Evolutionary conservation across 2,329 filamentous ascomycete species (phyloP), one percentile per base, ranked within the genome.

Genomic region (Tolypocladium pustulatum): DNA sequence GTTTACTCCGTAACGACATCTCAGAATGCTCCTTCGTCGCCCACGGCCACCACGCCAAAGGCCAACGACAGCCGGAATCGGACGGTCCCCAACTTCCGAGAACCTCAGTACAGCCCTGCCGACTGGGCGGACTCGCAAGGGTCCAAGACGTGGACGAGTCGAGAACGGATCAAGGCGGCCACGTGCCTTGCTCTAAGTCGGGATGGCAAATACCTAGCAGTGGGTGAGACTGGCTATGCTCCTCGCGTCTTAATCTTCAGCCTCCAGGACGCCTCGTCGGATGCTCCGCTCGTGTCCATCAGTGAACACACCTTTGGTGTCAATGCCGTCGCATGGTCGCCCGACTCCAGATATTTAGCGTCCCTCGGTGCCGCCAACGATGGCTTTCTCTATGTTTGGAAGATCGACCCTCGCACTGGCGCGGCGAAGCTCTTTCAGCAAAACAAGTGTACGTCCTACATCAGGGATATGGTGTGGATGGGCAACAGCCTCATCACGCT

Each of bases 151-250:
- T 93, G 90, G 87, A 91, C 90, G 1, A 94, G 90, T 58, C 85
- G 90, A 63, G 94, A 97, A 72, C 85, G 91, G 64, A 92, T 97
- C 70, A 97, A 97, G 75, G 90, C 94, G 22, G 91, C 92, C 2
- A 96, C 92, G 6, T 96, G 92, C 68, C 82, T 99, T 32, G 88
- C 91, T 27, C 81, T 99, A 63, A 97, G 91, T 69, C 85, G 86
- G 1, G 91, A 97, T 73, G 92, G 90, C 37, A 88, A 84, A 65
- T 95, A 89, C 69, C 78, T 99, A 57, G 94, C 93, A 10, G 89
- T 97, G 3, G 94, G 94, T 66, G 94, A 99, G 81, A 96, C 92
- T 4, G 94, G 94, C 27, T 97, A 97, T 72, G 89, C 88, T 57
- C 94, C 94, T 7, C 83, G 94, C 57, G 91, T 99, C 27, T 79